Conservation (phyloP, 768 basidiomycete genomes). For the Termitomyces sp. region DNA sequence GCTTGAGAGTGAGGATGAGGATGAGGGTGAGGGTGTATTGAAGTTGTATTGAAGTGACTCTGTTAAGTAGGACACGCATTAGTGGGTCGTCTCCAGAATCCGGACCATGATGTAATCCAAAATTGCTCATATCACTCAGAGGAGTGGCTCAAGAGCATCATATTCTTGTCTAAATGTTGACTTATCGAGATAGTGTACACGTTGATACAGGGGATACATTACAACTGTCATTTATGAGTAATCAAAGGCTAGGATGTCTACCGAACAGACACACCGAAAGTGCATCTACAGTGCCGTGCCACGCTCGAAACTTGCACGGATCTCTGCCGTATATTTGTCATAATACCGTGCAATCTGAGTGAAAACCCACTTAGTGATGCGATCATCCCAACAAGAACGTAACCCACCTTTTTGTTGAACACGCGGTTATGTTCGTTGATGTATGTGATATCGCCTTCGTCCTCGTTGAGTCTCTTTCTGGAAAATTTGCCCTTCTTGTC, state of each 20-base stretch:
- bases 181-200: neutral
- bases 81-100: neutral
- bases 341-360: conserved; percentile 86
- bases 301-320: conserved; percentile 95
- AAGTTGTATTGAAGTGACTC: neutral
- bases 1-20: neutral
- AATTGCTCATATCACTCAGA: neutral
- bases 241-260: neutral
- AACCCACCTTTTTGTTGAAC: conserved; percentile 89
- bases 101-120: neutral
- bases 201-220: neutral
- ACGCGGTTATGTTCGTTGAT: conserved; percentile 98
- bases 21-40: no score
- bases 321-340: conserved; percentile 95
- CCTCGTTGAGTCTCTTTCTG: conserved; percentile 83
- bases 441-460: conserved; percentile 95
- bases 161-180: neutral
- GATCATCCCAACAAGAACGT: neutral
- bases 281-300: conserved; percentile 79
- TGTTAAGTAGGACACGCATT: neutral
- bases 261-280: neutral
- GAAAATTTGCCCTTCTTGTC: conserved; percentile 90
- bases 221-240: neutral
- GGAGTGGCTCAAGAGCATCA: neutral
- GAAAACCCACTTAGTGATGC: neutral